Conservation (phyloP, 1,139 yeast species). For the Williopsis jadinii region DNA sequence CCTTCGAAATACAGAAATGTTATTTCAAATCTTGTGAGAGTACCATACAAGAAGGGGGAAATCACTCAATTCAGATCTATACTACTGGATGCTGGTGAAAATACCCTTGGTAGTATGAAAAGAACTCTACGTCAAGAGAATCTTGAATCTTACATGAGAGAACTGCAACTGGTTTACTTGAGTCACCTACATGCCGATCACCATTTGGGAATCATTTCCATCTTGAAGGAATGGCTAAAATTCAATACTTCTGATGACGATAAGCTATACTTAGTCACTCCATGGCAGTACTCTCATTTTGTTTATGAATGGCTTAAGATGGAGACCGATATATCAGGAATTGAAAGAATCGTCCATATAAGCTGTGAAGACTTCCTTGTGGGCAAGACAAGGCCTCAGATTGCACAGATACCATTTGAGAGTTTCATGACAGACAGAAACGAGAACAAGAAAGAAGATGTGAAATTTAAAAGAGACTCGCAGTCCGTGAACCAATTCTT, state of each 20-base stretch:
- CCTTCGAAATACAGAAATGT: conserved; percentile 87
- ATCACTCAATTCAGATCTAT: conserved; percentile 35
- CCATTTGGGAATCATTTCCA: conserved; percentile 73
- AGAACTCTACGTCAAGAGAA: conserved; percentile 52
- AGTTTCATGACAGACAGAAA: conserved; percentile 25
- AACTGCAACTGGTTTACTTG: conserved; percentile 59
- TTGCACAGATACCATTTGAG: conserved; percentile 27
- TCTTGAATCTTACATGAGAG: conserved; percentile 34
- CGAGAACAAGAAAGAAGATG: conserved; percentile 9
- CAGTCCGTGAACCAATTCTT: conserved; percentile 22
- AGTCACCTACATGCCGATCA: conserved; percentile 98
- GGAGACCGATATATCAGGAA: conserved; percentile 34
- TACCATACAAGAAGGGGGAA: conserved; percentile 42
- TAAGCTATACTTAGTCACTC: conserved; percentile 51
- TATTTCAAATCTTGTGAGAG: conserved; percentile 63
- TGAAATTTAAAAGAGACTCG: conserved; percentile 13
- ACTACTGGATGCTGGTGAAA: conserved; percentile 90
- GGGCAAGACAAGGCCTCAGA: conserved; percentile 24
- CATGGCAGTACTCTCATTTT: conserved; percentile 69
- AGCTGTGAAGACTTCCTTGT: conserved; percentile 60
- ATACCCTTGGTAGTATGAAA: conserved; percentile 66
- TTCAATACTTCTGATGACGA: conserved; percentile 18
- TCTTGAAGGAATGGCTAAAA: conserved; percentile 64
- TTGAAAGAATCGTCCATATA: conserved; percentile 44
- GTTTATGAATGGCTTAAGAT: conserved; percentile 63